Conservation (phyloP, 2,329 filamentous ascomycete species). For the Pseudogymnoascus sp. region DNA sequence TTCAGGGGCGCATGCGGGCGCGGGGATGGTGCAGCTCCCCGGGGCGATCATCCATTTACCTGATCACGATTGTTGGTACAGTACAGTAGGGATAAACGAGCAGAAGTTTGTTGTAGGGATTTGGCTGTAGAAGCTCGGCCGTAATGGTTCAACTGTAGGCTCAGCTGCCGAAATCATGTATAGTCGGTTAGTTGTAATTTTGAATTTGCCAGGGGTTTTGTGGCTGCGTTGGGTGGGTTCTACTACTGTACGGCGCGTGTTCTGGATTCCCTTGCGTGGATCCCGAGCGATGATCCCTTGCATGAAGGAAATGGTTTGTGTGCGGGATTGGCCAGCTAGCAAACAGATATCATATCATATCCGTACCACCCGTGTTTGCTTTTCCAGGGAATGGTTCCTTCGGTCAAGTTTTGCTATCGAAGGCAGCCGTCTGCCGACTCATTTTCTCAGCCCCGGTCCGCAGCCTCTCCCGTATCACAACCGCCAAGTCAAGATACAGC, state of each 20-base stretch:
- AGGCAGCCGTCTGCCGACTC: background rate
- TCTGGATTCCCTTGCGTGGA: slow-evolving; percentile 7
- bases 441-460: background rate
- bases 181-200: background rate
- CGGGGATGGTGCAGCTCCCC: background rate
- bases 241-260: background rate
- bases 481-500: background rate
- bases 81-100: background rate
- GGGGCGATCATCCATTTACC: slow-evolving; percentile 1
- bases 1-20: background rate
- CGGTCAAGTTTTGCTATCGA: background rate
- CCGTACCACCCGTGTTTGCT: background rate
- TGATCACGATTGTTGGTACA: background rate
- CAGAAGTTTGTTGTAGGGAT: background rate
- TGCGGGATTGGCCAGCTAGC: background rate
- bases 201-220: background rate
- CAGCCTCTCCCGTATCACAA: background rate
- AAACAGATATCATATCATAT: background rate
- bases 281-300: background rate
- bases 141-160: background rate
- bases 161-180: background rate
- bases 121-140: background rate
- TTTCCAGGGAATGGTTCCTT: background rate
- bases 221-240: background rate
- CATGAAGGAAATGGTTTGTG: background rate